phyloP scores from a whole-genome alignment of 192 early-diverging fungal species.

The Gonapodya prolifera region DNA sequence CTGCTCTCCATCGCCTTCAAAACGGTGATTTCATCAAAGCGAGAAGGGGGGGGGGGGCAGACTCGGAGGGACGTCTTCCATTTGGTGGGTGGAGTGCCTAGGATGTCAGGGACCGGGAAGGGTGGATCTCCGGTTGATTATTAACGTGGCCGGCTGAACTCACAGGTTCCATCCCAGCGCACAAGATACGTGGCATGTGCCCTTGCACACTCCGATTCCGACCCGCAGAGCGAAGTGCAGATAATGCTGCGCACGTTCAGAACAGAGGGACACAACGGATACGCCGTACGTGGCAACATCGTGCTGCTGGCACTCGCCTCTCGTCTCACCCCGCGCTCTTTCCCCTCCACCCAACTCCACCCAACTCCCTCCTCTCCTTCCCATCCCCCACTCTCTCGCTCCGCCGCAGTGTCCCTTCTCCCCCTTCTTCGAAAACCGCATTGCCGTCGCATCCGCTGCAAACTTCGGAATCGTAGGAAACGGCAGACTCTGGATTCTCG shows the following conservation, averaged over 20 bases:
- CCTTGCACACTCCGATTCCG: too few relatives aligned
- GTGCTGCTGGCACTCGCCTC: background rate
- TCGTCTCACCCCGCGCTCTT: background rate
- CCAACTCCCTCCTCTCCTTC: conserved; percentile 4
- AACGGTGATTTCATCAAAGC: too few relatives aligned
- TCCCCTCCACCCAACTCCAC: conserved; percentile 10
- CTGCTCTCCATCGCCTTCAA: too few relatives aligned
- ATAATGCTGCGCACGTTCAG: conserved; percentile 33
- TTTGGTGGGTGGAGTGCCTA: too few relatives aligned
- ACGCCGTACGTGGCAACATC: conserved; percentile 42
- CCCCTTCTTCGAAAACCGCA: conserved; percentile 80
- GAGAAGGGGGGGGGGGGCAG: too few relatives aligned
- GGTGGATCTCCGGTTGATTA: too few relatives aligned
- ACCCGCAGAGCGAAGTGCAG: too few relatives aligned
- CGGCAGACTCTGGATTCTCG: conserved; percentile 71
- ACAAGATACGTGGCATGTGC: too few relatives aligned
- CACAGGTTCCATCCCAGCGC: too few relatives aligned
- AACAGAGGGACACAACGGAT: conserved; percentile 80
- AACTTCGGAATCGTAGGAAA: conserved; percentile 98
- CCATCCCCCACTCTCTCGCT: conserved; percentile 2
- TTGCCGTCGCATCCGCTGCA: conserved; percentile 77
- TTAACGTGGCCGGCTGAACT: too few relatives aligned
- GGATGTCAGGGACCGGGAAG: too few relatives aligned
- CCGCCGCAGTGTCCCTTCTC: conserved; percentile 69
- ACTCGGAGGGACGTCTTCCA: too few relatives aligned